phyloP scores from a whole-genome alignment of 495 filamentous ascomycete genomes.

The Stereocaulon alpinum region DNA sequence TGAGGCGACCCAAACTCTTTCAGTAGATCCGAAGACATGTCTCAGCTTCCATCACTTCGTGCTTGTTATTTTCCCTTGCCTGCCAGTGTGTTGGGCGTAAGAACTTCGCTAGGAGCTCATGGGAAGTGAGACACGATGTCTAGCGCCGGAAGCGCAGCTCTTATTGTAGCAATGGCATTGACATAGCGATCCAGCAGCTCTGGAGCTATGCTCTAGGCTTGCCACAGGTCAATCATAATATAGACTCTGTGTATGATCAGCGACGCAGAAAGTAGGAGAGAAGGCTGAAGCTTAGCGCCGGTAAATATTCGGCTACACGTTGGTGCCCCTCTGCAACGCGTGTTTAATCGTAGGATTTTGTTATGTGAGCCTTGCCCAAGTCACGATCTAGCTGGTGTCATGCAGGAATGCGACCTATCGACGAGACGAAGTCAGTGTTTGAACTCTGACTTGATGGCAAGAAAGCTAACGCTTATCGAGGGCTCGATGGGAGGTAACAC shows the following conservation, averaged over 20 bases:
- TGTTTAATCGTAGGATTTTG: too few species aligned
- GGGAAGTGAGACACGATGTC: neutral
- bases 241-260: too few species aligned
- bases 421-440: conserved; percentile 6
- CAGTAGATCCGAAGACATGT: conserved; percentile 67
- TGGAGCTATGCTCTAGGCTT: too few species aligned
- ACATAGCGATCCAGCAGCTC: too few species aligned
- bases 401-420: conserved; percentile 14
- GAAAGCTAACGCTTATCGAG: neutral
- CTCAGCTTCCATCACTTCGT: neutral
- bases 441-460: too few species aligned
- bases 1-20: conserved; percentile 49
- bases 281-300: neutral
- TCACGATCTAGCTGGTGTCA: neutral
- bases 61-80: neutral
- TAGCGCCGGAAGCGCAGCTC: too few species aligned
- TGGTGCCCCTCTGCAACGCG: neutral
- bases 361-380: too few species aligned
- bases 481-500: conserved; percentile 54
- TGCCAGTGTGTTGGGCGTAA: neutral
- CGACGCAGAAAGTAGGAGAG: neutral
- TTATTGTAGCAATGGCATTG: too few species aligned
- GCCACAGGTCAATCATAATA: too few species aligned
- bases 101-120: neutral
- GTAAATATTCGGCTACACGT: conserved; percentile 2